Evolutionary conservation across 1,284 basidiomycete genomes (phyloP).

Genomic region (Abortiporus biennis): DNA sequence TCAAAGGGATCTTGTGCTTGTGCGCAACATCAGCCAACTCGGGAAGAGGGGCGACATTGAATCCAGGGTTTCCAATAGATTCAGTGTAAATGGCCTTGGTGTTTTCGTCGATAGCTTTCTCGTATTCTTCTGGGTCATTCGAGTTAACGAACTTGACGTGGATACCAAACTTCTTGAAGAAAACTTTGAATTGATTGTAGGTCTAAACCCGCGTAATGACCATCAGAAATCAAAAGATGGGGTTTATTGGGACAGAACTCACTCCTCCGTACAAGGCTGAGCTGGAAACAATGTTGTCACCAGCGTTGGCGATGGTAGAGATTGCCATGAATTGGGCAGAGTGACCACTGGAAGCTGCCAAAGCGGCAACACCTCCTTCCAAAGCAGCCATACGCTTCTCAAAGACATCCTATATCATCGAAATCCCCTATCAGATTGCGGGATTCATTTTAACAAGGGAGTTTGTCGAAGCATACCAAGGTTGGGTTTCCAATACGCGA

Average conservation of each 20-base stretch:
- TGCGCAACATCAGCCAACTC: conserved; percentile 76
- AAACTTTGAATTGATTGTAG: conserved; percentile 89
- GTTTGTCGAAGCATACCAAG: conserved; percentile 40
- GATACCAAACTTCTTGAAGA: conserved; percentile 76
- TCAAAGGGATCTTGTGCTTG: conserved; percentile 67
- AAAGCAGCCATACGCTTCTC: conserved; percentile 82
- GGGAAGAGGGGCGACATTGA: conserved; percentile 67
- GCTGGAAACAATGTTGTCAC: conserved; percentile 79
- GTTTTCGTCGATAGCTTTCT: conserved; percentile 68
- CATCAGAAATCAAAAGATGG: neutral
- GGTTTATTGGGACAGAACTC: conserved; percentile 19
- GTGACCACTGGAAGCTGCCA: conserved; percentile 77
- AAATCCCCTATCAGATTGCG: no score
- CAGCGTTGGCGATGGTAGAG: conserved; percentile 55
- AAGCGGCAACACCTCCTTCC: conserved; percentile 77
- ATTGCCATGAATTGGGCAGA: conserved; percentile 81
- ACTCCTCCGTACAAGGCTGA: conserved; percentile 67
- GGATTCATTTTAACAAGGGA: no score
- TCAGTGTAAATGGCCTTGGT: conserved; percentile 81
- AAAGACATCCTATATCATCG: conserved; percentile 67
- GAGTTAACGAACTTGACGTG: conserved; percentile 71
- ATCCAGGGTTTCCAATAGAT: conserved; percentile 84
- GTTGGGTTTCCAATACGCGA: conserved; percentile 83
- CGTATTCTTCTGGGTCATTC: conserved; percentile 59
- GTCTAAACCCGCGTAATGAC: conserved; percentile 38